Evolutionary conservation across 176 grass and related monocot genomes (phyloP).

Genomic region (Oryza rufipogon): DNA sequence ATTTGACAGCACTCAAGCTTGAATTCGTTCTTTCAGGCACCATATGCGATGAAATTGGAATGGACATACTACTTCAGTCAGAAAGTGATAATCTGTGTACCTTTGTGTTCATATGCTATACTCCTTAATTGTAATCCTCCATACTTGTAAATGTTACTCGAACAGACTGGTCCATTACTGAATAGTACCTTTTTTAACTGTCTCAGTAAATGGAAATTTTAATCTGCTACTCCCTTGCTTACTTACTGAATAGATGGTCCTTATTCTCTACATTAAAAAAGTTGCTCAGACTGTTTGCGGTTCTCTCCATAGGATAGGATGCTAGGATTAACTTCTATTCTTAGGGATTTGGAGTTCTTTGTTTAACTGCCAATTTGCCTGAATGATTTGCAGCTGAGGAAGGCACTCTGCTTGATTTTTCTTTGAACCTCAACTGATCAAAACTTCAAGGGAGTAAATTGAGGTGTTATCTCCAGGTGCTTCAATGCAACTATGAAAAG

Average conservation of each 20-base stretch:
- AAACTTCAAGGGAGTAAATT: neutral
- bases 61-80: conserved; percentile 5
- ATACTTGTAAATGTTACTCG: conserved; percentile 37
- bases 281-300: neutral
- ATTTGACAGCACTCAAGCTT: conserved; percentile 8
- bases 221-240: neutral
- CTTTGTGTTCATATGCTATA: neutral
- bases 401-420: no score
- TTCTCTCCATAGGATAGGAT: neutral
- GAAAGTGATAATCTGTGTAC: neutral
- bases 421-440: neutral
- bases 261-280: neutral
- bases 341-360: neutral
- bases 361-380: conserved; percentile 15
- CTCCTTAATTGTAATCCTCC: conserved; percentile 19
- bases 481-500: neutral
- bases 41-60: conserved; percentile 74
- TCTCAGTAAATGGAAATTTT: neutral
- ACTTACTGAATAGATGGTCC: neutral
- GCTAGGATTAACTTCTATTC: neutral
- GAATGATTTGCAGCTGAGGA: conserved; percentile 72
- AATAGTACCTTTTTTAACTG: neutral
- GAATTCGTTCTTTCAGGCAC: conserved; percentile 53
- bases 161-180: conserved; percentile 4
- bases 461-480: neutral